Conservation (phyloP, 2,329 filamentous ascomycete species). For the Fusarium tjaetaba region DNA sequence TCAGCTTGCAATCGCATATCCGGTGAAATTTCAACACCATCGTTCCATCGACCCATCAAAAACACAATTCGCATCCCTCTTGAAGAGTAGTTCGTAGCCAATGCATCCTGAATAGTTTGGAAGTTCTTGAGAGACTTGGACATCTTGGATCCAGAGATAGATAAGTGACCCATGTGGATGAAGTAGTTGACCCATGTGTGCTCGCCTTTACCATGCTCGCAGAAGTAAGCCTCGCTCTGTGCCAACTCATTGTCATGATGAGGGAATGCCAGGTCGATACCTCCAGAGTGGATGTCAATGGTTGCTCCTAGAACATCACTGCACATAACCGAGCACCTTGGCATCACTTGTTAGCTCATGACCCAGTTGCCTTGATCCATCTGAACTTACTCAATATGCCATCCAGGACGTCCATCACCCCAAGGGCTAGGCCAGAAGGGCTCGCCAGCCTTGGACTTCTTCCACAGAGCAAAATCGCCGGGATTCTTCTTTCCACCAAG, state of each 20-base stretch:
- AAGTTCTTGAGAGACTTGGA: constrained; percentile 97
- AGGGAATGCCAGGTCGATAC: constrained; percentile 89
- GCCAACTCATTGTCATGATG: constrained; percentile 95
- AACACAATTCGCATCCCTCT: constrained; percentile 87
- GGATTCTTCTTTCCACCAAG: constrained; percentile 75
- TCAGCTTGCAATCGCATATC: constrained; percentile 80
- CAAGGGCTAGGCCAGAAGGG: constrained; percentile 89
- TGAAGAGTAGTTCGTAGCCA: constrained; percentile 76
- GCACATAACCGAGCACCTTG: constrained; percentile 86
- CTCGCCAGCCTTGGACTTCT: constrained; percentile 90
- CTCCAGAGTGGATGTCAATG: constrained; percentile 94
- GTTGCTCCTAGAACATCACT: constrained; percentile 84
- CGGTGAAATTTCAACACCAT: constrained; percentile 89
- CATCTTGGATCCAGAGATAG: constrained; percentile 92
- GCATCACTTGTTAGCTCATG: neutral
- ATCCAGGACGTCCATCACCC: constrained; percentile 88
- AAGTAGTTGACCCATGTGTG: constrained; percentile 96
- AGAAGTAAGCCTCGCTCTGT: constrained; percentile 88
- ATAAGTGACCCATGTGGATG: constrained; percentile 90
- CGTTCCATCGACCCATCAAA: constrained; percentile 87
- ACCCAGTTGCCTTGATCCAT: neutral
- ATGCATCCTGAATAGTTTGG: constrained; percentile 87
- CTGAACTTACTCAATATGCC: constrained; percentile 80
- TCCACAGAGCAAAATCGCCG: constrained; percentile 94
- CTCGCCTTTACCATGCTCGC: constrained; percentile 58